Evolutionary conservation across 2,329 filamentous ascomycete genomes (phyloP).

Genomic region (Ascochyta viciae-villosae): DNA sequence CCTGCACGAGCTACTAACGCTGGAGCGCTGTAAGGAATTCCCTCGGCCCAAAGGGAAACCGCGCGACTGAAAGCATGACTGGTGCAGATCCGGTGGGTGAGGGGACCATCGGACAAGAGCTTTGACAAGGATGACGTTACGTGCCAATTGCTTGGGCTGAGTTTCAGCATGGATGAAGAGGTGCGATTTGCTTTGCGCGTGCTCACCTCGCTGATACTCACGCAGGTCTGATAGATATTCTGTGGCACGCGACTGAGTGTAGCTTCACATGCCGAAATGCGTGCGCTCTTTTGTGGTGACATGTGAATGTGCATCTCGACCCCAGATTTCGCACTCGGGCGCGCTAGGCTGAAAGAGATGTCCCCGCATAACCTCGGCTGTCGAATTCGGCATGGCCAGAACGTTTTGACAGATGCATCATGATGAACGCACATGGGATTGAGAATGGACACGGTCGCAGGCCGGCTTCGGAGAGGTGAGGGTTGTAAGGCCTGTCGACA

Average conservation of each 20-base stretch:
- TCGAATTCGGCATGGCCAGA: slow-evolving; percentile 19
- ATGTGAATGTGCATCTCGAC: slow-evolving; percentile 41
- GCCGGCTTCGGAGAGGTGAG: neutral
- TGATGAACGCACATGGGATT: slow-evolving; percentile 4
- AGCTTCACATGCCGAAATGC: slow-evolving; percentile 41
- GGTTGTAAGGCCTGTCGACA: neutral
- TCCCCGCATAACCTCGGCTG: slow-evolving; percentile 22
- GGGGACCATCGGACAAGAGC: slow-evolving; percentile 32
- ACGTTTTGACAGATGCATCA: slow-evolving; percentile 8
- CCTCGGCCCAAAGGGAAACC: slow-evolving; percentile 47
- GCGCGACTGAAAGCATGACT: slow-evolving; percentile 16
- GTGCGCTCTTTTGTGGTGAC: slow-evolving; percentile 23
- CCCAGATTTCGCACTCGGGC: slow-evolving; percentile 11
- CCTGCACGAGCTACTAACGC: slow-evolving; percentile 18
- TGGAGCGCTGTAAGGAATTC: slow-evolving; percentile 17
- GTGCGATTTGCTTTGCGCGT: neutral
- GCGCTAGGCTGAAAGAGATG: slow-evolving; percentile 11
- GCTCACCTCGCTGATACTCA: neutral
- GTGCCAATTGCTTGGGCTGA: slow-evolving; percentile 39
- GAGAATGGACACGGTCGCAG: neutral
- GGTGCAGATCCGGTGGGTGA: slow-evolving; percentile 20
- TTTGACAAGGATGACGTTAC: slow-evolving; percentile 42
- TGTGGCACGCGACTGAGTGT: slow-evolving; percentile 30
- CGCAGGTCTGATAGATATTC: neutral
- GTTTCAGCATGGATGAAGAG: neutral